Percentiles rank a stretch among this genome's conserved stretches.
phyloP scores from a whole-genome alignment of 352 stramenopile species.

The Pythium rishiriense region DNA sequence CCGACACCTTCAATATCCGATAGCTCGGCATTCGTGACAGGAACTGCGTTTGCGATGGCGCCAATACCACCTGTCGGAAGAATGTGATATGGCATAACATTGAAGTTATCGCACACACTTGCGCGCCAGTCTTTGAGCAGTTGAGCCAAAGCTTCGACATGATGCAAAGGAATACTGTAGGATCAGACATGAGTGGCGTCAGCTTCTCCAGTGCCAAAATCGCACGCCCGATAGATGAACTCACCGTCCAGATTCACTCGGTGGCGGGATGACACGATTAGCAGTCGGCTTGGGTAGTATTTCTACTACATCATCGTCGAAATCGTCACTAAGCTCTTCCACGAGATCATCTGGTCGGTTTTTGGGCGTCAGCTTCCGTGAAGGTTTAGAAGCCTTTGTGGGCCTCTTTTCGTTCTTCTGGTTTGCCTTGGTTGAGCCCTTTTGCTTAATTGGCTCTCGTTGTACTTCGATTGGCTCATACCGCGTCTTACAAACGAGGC shows the following conservation, averaged over 20 bases:
- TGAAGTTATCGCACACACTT: conserved; percentile 83
- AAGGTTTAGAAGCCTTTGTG: conserved; percentile 42
- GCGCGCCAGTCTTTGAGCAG: conserved; percentile 87
- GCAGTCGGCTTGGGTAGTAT: conserved; percentile 36
- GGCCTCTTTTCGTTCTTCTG: conserved; percentile 32
- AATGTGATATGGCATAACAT: conserved; percentile 89
- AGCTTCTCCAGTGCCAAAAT: not conserved
- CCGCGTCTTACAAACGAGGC: conserved; percentile 81
- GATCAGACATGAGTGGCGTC: not conserved
- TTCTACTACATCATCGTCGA: conserved; percentile 62
- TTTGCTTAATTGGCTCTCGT: conserved; percentile 36
- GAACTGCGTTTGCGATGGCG: conserved; percentile 77
- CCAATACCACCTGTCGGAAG: conserved; percentile 78
- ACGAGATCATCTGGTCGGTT: conserved; percentile 29
- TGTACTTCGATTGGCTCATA: conserved; percentile 31
- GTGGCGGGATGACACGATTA: conserved; percentile 57
- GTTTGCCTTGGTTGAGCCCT: conserved; percentile 29
- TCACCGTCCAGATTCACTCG: conserved; percentile 52
- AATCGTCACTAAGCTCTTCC: conserved; percentile 68
- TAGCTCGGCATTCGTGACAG: conserved; percentile 72
- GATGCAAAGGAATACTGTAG: conserved; percentile 58
- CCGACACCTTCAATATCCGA: conserved; percentile 82
- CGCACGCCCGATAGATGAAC: conserved; percentile 2
- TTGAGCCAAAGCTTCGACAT: conserved; percentile 74
- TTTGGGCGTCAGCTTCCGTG: conserved; percentile 28